Percentiles rank a stretch among this genome's conserved stretches.
Evolutionary conservation across 768 basidiomycete genomes (phyloP).

Genomic region (Tulasnella sp.): DNA sequence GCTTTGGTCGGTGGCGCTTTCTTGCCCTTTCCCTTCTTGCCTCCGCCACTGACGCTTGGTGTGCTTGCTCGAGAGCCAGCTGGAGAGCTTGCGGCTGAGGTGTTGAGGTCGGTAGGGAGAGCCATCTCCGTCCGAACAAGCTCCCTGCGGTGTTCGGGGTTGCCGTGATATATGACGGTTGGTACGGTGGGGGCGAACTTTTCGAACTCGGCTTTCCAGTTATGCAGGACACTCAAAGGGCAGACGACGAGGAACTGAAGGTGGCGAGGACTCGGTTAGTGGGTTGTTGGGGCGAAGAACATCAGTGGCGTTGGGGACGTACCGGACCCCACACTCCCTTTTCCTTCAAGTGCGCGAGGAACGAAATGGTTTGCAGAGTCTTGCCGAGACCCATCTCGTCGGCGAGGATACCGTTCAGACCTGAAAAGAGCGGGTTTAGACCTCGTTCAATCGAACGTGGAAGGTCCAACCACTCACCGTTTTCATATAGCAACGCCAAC

Average conservation of each 20-base stretch:
- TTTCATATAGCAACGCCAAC: conserved; percentile 86
- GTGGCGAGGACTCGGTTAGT: not conserved
- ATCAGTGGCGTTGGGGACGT: not conserved
- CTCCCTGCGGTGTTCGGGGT: conserved; percentile 59
- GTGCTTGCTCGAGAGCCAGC: no score
- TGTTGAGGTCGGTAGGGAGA: conserved; percentile 28
- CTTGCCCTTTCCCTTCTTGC: no score
- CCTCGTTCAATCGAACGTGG: not conserved
- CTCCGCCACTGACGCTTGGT: no score
- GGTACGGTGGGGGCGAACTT: conserved; percentile 83
- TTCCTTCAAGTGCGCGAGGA: conserved; percentile 83
- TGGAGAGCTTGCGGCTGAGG: conserved; percentile 18
- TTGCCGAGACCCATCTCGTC: conserved; percentile 72
- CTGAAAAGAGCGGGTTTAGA: conserved; percentile 14
- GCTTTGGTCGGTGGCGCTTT: no score
- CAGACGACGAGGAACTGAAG: conserved; percentile 73
- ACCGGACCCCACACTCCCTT: conserved; percentile 59
- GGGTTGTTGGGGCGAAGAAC: no score
- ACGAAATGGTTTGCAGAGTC: conserved; percentile 94
- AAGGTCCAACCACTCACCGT: conserved; percentile 47
- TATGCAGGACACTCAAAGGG: conserved; percentile 88
- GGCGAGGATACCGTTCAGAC: conserved; percentile 47
- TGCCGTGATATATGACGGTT: conserved; percentile 87
- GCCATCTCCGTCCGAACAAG: conserved; percentile 10
- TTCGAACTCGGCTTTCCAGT: conserved; percentile 81